Percentiles rank a stretch among this genome's conserved stretches.
phyloP scores from a whole-genome alignment of 2,329 filamentous ascomycete genomes.

The Cordyceps farinosa region DNA sequence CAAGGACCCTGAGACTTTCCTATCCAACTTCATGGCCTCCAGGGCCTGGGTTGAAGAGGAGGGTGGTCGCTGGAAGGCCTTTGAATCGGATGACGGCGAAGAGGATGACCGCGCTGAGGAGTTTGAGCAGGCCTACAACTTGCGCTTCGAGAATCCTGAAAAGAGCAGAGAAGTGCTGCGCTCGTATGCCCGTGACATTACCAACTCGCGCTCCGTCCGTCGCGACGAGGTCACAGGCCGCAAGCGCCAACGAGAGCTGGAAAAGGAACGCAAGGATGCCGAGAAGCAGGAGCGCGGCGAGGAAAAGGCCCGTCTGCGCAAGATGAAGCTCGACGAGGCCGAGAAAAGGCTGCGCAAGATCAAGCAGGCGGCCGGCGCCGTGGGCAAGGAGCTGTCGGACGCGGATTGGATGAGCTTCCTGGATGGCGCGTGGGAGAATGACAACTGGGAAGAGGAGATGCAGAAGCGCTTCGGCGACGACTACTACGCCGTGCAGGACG shows the following conservation, averaged over 20 bases:
- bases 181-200: slow-evolving; percentile 84
- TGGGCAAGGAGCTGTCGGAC: slow-evolving; percentile 61
- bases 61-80: slow-evolving; percentile 67
- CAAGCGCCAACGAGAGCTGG: slow-evolving; percentile 73
- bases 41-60: slow-evolving; percentile 80
- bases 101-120: slow-evolving; percentile 74
- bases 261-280: slow-evolving; percentile 72
- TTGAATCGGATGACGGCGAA: slow-evolving; percentile 92
- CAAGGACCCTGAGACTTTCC: slow-evolving; percentile 82
- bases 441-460: slow-evolving; percentile 90
- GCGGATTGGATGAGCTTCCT: slow-evolving; percentile 83
- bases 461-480: slow-evolving; percentile 79
- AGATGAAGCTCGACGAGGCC: slow-evolving; percentile 86
- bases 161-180: slow-evolving; percentile 84
- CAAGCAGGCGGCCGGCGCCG: slow-evolving; percentile 80
- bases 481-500: slow-evolving; percentile 77
- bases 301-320: slow-evolving; percentile 79
- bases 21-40: slow-evolving; percentile 94
- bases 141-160: slow-evolving; percentile 89
- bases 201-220: slow-evolving; percentile 77
- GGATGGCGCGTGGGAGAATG: slow-evolving; percentile 83
- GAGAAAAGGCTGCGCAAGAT: slow-evolving; percentile 84
- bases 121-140: slow-evolving; percentile 90
- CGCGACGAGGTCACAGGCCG: slow-evolving; percentile 76
- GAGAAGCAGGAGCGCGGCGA: slow-evolving; percentile 72